Base-by-base conservation (phyloP, 805 yeast genomes). In the Phaffomyces opuntiae region DNA sequence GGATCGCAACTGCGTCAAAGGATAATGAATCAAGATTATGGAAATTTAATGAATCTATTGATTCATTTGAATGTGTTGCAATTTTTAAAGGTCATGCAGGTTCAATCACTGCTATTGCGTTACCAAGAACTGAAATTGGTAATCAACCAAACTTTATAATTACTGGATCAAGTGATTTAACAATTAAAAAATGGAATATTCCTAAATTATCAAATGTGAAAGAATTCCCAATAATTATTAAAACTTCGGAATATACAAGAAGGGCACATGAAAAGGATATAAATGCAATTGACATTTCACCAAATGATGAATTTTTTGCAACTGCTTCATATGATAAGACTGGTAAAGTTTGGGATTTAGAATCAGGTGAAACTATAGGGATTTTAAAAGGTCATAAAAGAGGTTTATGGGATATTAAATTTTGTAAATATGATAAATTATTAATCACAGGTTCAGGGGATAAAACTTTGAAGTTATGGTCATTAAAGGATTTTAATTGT, bases 211-310 rank as follows among this genome's bases (percentile, higher is more conserved):
- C 24, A 35, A 74, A 79, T 54, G 75, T 80, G 56, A 50, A 43
- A 9, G 43, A 43, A 17, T 54, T 55, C 12, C 55, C 66, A 5
- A 53, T 60, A 14, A 46, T 59, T 4, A 72, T 86, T 7, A 79
- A 74, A 54, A 68, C 73, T 2, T 85, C 96, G 3, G 88, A 81
- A 45, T 93, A 83, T 64, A 93, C 99, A 0, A 80, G 96, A 70
- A 80, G 90, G 59, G 98, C 97, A 1, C 99, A 93, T 63, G 98
- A 93, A 45, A 93, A 91, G 63, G 96, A 93, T 64, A 93, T 93
- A 49, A 95, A 93, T 58, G 77, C 91, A 3, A 68, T 93, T 44
- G 96, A 89, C 52, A 72, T 93, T 5, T 75, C 97, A n/a, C 96
- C 96, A 16, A 87, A 89, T 59, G 95, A 91, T 64, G 83, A 82